phyloP scores from a whole-genome alignment of 2,329 filamentous ascomycete genomes.

The Penicillium paneum region DNA sequence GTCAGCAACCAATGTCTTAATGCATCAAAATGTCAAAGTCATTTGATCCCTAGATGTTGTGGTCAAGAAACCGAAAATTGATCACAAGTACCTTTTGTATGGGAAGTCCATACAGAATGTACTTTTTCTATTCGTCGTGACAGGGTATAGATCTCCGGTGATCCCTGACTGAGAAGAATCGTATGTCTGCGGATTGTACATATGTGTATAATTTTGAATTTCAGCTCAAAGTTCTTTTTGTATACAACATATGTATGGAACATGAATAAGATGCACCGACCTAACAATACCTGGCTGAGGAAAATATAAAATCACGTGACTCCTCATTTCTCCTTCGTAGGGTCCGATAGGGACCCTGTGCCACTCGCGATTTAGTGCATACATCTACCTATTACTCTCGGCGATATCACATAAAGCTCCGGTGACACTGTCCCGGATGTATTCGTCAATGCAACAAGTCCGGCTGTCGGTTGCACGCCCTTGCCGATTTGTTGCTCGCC shows the following conservation, averaged over 20 bases:
- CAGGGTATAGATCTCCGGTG: neutral
- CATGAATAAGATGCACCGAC: neutral
- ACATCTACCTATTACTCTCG: slow-evolving; percentile 7
- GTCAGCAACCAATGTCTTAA: no score
- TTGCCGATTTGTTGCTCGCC: slow-evolving; percentile 38
- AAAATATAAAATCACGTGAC: slow-evolving; percentile 16
- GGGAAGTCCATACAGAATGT: neutral
- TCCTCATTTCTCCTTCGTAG: slow-evolving; percentile 13
- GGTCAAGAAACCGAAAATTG: neutral
- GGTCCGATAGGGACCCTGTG: neutral
- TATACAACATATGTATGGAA: neutral
- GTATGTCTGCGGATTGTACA: neutral
- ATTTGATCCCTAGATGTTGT: neutral
- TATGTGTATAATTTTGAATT: no score
- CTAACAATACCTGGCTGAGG: neutral
- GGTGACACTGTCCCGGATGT: slow-evolving; percentile 34
- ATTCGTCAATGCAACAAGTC: slow-evolving; percentile 39
- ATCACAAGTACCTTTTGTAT: neutral
- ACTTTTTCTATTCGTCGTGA: neutral
- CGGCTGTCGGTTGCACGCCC: slow-evolving; percentile 36
- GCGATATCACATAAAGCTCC: slow-evolving; percentile 18
- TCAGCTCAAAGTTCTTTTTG: neutral
- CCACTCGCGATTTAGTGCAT: slow-evolving; percentile 9
- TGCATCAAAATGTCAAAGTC: neutral
- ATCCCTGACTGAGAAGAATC: neutral